Percentiles rank a stretch among this genome's conserved stretches.
These are phyloP conservation scores for Skeletonema tropicum DNA, from an alignment of 108 stramenopile genomes.

Conservation along the genomic window DNA sequence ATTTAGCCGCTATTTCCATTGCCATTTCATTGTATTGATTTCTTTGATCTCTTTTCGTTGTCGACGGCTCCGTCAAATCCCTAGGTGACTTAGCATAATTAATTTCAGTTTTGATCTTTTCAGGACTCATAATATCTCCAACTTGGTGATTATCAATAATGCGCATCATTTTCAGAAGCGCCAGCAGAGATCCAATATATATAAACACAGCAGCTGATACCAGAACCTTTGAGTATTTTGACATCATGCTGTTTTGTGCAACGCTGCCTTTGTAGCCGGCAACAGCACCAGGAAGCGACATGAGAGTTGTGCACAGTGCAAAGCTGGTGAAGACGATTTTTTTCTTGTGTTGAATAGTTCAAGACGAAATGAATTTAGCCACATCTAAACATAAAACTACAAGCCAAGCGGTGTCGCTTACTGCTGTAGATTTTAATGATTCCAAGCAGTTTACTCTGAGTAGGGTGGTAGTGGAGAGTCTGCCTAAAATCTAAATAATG, in stretches of 20 bases:
- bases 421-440: too few species aligned
- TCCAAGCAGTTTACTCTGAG: too few species aligned
- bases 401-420: too few species aligned
- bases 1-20: constrained; percentile 26
- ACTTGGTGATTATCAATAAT: constrained; percentile 8
- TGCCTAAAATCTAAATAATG: too few species aligned
- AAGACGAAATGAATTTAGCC: too few species aligned
- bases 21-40: not conserved
- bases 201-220: not conserved
- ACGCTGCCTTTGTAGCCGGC: not conserved
- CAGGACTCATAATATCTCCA: not conserved
- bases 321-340: too few species aligned
- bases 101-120: not conserved
- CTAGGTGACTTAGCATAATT: not conserved
- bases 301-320: too few species aligned
- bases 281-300: too few species aligned
- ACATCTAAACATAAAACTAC: too few species aligned
- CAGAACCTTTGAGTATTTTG: constrained; percentile 2
- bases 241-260: not conserved
- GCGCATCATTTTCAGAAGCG: constrained; percentile 18
- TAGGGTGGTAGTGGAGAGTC: too few species aligned
- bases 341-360: too few species aligned
- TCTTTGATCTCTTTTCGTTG: not conserved
- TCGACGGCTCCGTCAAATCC: not conserved
- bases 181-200: not conserved